phyloP scores from a whole-genome alignment of 140 eudicot species.

The Oenanthe javanica region DNA sequence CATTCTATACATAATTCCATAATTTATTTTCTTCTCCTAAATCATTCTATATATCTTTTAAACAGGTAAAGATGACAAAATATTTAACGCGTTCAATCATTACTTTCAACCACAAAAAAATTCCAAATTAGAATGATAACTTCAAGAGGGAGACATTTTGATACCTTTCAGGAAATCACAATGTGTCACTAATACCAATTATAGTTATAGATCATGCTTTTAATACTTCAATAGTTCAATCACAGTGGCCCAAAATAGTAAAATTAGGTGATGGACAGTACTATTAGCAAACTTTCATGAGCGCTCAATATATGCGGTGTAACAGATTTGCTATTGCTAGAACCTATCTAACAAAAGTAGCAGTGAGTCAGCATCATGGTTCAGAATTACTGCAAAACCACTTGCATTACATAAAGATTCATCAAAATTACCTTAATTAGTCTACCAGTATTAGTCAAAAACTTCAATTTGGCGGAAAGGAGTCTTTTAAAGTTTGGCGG shows the following conservation, averaged over 20 bases:
- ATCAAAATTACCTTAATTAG: slow-evolving; percentile 56
- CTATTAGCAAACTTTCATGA: neutral
- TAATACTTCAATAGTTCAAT: neutral
- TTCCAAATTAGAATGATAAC: neutral
- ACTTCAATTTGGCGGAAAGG: slow-evolving; percentile 76
- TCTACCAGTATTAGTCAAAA: slow-evolving; percentile 67
- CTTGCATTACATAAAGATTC: neutral
- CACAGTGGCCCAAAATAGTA: neutral
- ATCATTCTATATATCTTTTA: neutral
- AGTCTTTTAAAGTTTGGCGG: slow-evolving; percentile 88
- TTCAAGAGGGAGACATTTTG: neutral
- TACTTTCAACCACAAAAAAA: neutral
- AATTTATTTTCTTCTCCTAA: neutral
- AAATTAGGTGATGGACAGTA: neutral
- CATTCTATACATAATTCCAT: neutral
- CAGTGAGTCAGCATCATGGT: neutral
- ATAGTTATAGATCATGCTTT: neutral
- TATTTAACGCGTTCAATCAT: neutral
- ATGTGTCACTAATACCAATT: neutral
- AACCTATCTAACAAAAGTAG: neutral
- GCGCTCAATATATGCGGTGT: neutral
- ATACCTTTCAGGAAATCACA: neutral
- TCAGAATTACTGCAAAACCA: neutral
- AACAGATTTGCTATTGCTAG: neutral
- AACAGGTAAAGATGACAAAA: neutral